Percentiles rank a stretch among this genome's conserved stretches.
phyloP scores from a whole-genome alignment of 139 green algal species.

The Diplosphaera chodatii region DNA sequence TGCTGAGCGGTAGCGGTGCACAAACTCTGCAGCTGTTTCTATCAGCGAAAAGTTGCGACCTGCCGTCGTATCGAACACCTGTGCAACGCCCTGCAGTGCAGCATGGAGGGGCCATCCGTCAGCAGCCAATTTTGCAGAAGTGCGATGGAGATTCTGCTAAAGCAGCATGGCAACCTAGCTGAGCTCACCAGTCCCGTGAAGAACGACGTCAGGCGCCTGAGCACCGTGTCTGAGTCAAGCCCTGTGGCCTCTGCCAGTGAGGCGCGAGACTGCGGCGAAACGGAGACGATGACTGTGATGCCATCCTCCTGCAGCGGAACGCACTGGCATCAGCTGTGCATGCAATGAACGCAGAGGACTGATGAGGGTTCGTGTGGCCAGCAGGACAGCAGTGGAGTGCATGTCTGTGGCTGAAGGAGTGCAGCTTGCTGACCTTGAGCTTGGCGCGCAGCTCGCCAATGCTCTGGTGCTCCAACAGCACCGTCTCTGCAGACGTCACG shows the following conservation, averaged over 20 bases:
- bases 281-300: slow-evolving; percentile 69
- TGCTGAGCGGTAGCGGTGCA: slow-evolving; percentile 34
- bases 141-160: no score
- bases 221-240: slow-evolving; percentile 13
- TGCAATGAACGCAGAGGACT: no score
- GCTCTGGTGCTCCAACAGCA: slow-evolving; percentile 91
- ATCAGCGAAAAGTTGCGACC: slow-evolving; percentile 70
- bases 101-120: no score
- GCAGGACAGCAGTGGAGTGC: no score
- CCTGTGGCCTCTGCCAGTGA: slow-evolving; percentile 56
- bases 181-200: slow-evolving; percentile 40
- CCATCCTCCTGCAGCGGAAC: slow-evolving; percentile 12
- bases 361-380: no score
- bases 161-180: no score
- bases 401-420: no score
- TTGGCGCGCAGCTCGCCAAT: slow-evolving; percentile 51
- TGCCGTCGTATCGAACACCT: slow-evolving; percentile 65
- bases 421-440: slow-evolving; percentile 13
- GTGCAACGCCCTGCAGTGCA: slow-evolving; percentile 40
- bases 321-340: no score
- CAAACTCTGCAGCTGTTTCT: slow-evolving; percentile 80
- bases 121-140: no score
- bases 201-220: slow-evolving; percentile 31
- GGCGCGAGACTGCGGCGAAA: slow-evolving; percentile 75
- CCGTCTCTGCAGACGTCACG: slow-evolving; percentile 90